Evolutionary conservation across 2,329 filamentous ascomycete genomes (phyloP), one percentile per base, ranked within the genome.

Genomic region (Metarhizium sp.): DNA sequence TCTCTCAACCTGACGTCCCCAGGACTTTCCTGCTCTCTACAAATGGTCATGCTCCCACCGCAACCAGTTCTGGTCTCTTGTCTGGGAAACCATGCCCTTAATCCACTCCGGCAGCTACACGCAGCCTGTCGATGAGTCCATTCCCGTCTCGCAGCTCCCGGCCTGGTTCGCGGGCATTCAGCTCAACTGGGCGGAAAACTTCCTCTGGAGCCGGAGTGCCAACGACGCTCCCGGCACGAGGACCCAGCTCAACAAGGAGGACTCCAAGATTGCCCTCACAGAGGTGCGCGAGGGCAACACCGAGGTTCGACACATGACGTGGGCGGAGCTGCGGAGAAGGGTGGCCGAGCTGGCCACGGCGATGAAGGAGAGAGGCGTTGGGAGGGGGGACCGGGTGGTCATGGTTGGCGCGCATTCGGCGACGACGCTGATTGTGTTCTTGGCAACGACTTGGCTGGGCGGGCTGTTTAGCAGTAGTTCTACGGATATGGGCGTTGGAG

Each of bases 401-500:
- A 75, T 90, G 3, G 87, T 94, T 2, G 87, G 84, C 1, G 84
- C 84, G 29, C 91, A 92, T 61, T 86, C 84, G 43, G 75, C 90
- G 40, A 86, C 91, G 67, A 92, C 89, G 0, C 71, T 91, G 55
- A 74, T 84, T 2, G 80, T 90, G 1, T 87, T 88, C 64, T 73
- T 90, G 57, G 89, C 87, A 0, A 78, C 83, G 0, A 80, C 80
- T 1, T 84, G 86, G 68, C 64, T 94, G 1, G 90, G 90, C 0
- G 90, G 78, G 0, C 67, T 95, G 1, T 94, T 94, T 66, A 88
- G 83, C 60, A 87, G 82, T 50, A 86, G 81, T 53, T 88, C 85
- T 7, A 92, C 90, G 0, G 90, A 95, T 69, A 94, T 94, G 85
- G 90, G 90, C 0, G 84, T 86, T 14, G 84, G 85, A 59, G 90